Evolutionary conservation across 164 flowering plant genomes (phyloP).

Genomic region (Saururus chinensis): DNA sequence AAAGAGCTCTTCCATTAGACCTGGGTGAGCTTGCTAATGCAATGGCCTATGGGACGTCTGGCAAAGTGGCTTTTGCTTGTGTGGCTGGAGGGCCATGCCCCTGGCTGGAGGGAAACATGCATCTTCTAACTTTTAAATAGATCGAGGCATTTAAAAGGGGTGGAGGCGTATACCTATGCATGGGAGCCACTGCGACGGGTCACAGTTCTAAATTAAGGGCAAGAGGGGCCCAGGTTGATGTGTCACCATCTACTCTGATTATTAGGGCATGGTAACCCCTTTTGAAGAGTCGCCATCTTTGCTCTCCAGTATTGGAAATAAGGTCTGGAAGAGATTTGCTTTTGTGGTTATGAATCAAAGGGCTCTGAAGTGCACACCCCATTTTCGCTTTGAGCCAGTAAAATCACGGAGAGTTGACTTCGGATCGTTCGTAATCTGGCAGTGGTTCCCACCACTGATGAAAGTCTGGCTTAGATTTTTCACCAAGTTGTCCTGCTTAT

Average conservation of each 20-base stretch:
- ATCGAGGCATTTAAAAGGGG: background rate
- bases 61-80: constrained; percentile 13
- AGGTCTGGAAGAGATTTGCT: background rate
- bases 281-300: constrained; percentile 43
- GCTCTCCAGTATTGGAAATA: background rate
- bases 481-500: background rate
- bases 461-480: background rate
- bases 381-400: background rate
- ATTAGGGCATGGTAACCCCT: constrained; percentile 10
- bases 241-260: constrained; percentile 4
- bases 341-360: background rate
- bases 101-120: background rate
- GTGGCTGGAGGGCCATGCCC: constrained; percentile 5
- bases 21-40: constrained; percentile 12
- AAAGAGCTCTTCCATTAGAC: constrained; percentile 45
- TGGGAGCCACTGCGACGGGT: constrained; percentile 1
- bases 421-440: background rate
- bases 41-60: constrained; percentile 3
- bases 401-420: background rate
- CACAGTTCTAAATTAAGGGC: background rate
- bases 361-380: background rate
- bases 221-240: background rate
- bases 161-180: background rate
- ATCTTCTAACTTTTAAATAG: background rate
- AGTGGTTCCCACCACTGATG: background rate